Base-by-base conservation (phyloP, 108 stramenopile genomes). In the Conticribra guillardii region DNA sequence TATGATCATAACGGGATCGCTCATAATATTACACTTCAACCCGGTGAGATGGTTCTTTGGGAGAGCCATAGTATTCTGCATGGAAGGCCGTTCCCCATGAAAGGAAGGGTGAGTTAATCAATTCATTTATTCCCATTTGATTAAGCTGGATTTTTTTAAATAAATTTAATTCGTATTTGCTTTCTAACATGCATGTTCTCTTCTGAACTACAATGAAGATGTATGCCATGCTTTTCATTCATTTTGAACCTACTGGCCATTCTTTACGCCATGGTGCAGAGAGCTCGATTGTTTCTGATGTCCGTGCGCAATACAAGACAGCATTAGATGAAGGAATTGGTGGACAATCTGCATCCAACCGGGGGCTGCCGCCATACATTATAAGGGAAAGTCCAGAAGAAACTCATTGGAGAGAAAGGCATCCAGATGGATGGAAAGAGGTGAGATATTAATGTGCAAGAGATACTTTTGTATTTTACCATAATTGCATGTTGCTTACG, bases 211-310 rank as follows among this genome's bases (percentile, higher is more conserved):
- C 37, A 5, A 41, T 41, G 5, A 5, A 41, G 37, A 41, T 52
- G 59, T 91, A 80, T 55, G 94, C 96, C 8, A 88, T 86, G 57
- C 54, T 87, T 21, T 81, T 96, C 57, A 94, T 97, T 30, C 96
- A 97, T 57, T 97, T 90, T 54, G 88, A 92, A 50, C 91, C 91
- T 21, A 84, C 79, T 21, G 88, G 86, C 1, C 73, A 74, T 21
- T 54, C 61, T 18, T 50, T 74, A 1, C 27, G 59, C 4, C 61
- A 76, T 57, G 60, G 41, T 14, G 44, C 37, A 4, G 63, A 54
- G 15, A 50, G 29, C 2, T 9, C 18, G 2, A 45, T 17, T 11
- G 44, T 54, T 47, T n/a, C 19, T 14, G 37, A 41, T 11, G 75
- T 76, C 15, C 58, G 69, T n/a, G 61, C 54, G 16, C 67, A 76